Evolutionary conservation across 495 filamentous ascomycete species (phyloP), one percentile per base, ranked within the genome.

Genomic region (Neurospora tetraspora): DNA sequence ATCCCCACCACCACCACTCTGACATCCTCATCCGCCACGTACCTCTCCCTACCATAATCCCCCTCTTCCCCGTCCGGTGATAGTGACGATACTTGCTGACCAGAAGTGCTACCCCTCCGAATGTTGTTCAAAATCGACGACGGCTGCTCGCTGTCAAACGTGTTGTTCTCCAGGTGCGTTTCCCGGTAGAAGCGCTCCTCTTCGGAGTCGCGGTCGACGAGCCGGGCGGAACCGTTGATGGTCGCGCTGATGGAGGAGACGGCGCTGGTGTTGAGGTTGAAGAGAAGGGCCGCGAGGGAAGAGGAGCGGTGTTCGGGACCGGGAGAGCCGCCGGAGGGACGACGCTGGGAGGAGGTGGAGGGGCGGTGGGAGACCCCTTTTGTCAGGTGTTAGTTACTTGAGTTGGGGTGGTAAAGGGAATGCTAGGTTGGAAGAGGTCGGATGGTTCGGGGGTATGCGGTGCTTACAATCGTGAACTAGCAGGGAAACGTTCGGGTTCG

Each of bases 181-280:
- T 89, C 88, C 76, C 92, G 91, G 76, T 91, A 97, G 86, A 90
- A 98, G 16, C 76, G 72, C 80, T 98, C 96, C 77, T 96, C 92
- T 47, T 92, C 91, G 2, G 89, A 92, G 3, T 90, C 93, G 6
- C 82, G 77, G 7, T 89, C 85, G 42, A 97, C 85, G 43, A 99
- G 83, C 37, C 86, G 82, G 3, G 96, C 95, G 39, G 88, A 84
- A 10, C 96, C 96, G 75, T 94, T 96, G 77, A 99, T 94, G 3
- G 96, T 98, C 5, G 93, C 94, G 75, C 90, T 93, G 81, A 99
- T 99, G 77, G 90, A 92, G n/a, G 89, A 92, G 72, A 99, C 83
- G 11, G 91, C 91, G 39, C 91, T 92, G 12, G 92, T 93, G 81
- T 99, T 99, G 70, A 98, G 84, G 82, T 95, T 95, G 75, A 95